Base-by-base conservation (phyloP, 1,284 basidiomycete species). In the Boletus sp. region DNA sequence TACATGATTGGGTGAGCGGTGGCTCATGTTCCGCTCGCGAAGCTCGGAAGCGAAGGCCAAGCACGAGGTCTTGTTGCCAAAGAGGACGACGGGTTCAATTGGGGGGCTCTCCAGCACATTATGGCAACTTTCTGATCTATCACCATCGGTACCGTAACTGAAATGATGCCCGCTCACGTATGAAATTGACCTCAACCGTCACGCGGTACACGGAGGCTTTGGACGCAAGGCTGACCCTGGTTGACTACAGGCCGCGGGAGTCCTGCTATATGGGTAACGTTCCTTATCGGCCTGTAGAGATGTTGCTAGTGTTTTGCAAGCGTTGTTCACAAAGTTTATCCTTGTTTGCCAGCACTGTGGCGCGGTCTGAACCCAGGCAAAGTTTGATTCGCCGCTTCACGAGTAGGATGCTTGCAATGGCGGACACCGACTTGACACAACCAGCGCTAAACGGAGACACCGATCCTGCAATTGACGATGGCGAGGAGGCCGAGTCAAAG, bases 401-500 rank as follows among this genome's bases (percentile, higher is more conserved):
- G 39, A 45, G 50, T 45, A 48, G 29, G 38, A 44, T 40, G 38
- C 48, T 46, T 48, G 51, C 34, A 30, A 69, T 71, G 69, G 50
- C 69, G 37, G 65, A 71, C 61, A 52, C 46, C 42, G 64, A 71
- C 57, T 52, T 59, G 67, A 72, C 62, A 55, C 71, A 53, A 69
- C 56, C 67, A 34, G 54, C 65, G 45, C 48, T 64, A 44, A 69
- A 67, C 52, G 61, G 52, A 23, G 66, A 59, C 48, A 54, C 57
- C 12, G 74, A 79, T 40, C 55, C 65, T 22, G 55, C 59, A 27
- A 66, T 79, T 38, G 78, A 81, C 43, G 77, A 81, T 69, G 72
- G 69, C 3, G 80, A 82, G 51, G 79, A 81, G 51, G 78, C 72
- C 2, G 80, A 81, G 57, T 73, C 79, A 30, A 77, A 81, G 68